Evolutionary conservation across 352 stramenopile species (phyloP).

Genomic region (Phytophthora pseudosyringae): DNA sequence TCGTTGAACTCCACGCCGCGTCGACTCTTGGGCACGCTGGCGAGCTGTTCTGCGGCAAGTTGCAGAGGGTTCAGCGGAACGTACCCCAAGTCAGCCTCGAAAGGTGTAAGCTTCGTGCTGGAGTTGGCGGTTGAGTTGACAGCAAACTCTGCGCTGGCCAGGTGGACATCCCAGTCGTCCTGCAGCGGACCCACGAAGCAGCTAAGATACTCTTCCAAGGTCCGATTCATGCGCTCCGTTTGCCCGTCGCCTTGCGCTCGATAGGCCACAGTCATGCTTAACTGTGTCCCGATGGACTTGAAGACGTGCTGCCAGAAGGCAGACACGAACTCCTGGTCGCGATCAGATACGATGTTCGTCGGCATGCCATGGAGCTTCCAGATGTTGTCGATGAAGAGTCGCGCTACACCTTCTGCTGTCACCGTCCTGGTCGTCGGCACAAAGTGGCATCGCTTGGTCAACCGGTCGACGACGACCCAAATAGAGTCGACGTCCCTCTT

Average conservation of each 20-base stretch:
- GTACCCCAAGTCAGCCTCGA: too few relatives aligned
- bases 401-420: background rate
- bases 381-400: background rate
- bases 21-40: too few relatives aligned
- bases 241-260: background rate
- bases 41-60: too few relatives aligned
- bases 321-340: background rate
- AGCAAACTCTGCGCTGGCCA: too few relatives aligned
- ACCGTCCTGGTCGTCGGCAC: slow-evolving; percentile 2
- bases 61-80: too few relatives aligned
- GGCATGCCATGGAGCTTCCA: slow-evolving; percentile 4
- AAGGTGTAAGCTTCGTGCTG: too few relatives aligned
- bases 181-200: too few relatives aligned
- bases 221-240: too few relatives aligned
- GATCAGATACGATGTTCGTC: background rate
- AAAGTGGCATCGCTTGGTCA: slow-evolving; percentile 19
- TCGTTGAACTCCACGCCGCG: background rate
- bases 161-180: too few relatives aligned
- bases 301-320: background rate
- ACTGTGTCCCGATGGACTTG: background rate
- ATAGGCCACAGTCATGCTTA: background rate
- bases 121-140: too few relatives aligned
- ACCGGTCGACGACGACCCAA: background rate
- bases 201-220: too few relatives aligned
- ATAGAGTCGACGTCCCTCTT: background rate